Evolutionary conservation across 164 flowering plant genomes (phyloP).

Genomic region (Liriodendron chinense): DNA sequence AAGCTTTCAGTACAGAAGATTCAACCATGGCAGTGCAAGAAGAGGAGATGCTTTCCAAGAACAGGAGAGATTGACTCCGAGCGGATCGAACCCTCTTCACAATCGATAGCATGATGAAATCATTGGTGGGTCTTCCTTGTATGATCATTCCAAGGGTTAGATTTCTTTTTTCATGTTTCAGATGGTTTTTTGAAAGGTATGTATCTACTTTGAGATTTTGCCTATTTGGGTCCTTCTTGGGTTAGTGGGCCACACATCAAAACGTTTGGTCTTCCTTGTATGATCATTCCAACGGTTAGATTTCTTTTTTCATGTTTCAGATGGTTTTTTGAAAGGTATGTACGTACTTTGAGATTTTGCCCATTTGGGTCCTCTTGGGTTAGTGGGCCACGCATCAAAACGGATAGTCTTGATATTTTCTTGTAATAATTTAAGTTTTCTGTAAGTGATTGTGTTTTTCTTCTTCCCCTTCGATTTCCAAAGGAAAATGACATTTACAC

Average conservation of each 20-base stretch:
- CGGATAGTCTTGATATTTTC: too few relatives aligned
- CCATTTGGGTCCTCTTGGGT: too few relatives aligned
- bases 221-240: too few relatives aligned
- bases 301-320: neutral
- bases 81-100: constrained; percentile 33
- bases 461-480: too few relatives aligned
- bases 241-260: too few relatives aligned
- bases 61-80: constrained; percentile 24
- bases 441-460: too few relatives aligned
- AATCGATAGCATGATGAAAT: constrained; percentile 15
- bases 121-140: neutral
- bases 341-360: too few relatives aligned
- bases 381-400: too few relatives aligned
- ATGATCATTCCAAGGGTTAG: neutral
- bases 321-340: neutral
- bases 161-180: neutral
- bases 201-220: too few relatives aligned
- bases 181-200: neutral
- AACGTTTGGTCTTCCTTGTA: constrained; percentile 1
- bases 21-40: neutral
- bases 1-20: constrained; percentile 15
- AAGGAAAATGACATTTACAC: too few relatives aligned
- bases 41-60: constrained; percentile 14
- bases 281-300: neutral
- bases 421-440: too few relatives aligned